phyloP scores from a whole-genome alignment of 2,329 filamentous ascomycete species.

The Lasiodiplodia citricola region DNA sequence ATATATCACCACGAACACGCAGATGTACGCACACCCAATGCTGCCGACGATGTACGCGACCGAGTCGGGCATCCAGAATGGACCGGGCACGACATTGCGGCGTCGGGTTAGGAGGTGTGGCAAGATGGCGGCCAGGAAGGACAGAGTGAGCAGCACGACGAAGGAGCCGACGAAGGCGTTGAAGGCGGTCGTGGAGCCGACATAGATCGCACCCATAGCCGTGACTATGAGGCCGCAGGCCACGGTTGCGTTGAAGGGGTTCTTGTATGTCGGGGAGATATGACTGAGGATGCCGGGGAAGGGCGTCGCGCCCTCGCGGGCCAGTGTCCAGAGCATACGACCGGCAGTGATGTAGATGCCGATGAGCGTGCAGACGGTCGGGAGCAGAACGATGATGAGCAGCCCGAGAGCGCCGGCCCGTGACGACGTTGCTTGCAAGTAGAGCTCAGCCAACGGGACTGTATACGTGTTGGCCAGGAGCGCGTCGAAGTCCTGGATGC shows the following conservation, averaged over 20 bases:
- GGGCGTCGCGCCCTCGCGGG: conserved; percentile 63
- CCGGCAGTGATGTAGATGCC: conserved; percentile 66
- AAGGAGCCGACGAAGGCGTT: conserved; percentile 68
- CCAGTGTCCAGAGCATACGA: conserved; percentile 68
- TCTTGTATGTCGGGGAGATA: conserved; percentile 54
- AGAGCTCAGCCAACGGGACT: conserved; percentile 71
- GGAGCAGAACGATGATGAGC: conserved; percentile 59
- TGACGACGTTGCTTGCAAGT: conserved; percentile 55
- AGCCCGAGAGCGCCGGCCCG: conserved; percentile 50
- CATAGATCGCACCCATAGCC: conserved; percentile 67
- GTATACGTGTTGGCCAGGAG: conserved; percentile 56
- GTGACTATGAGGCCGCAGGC: conserved; percentile 58
- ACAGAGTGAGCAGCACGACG: conserved; percentile 60
- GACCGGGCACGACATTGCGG: conserved; percentile 58
- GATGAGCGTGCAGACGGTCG: conserved; percentile 57
- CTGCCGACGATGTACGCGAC: conserved; percentile 43
- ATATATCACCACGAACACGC: conserved; percentile 67
- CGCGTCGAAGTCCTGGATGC: conserved; percentile 62
- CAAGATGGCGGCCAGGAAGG: conserved; percentile 68
- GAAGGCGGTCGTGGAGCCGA: conserved; percentile 71
- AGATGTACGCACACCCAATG: conserved; percentile 62
- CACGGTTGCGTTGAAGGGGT: conserved; percentile 63
- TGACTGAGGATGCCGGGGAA: conserved; percentile 55
- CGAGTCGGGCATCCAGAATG: conserved; percentile 59
- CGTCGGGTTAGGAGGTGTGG: conserved; percentile 49